phyloP scores from a whole-genome alignment of 2,329 filamentous ascomycete species.

The Talaromyces sp. region DNA sequence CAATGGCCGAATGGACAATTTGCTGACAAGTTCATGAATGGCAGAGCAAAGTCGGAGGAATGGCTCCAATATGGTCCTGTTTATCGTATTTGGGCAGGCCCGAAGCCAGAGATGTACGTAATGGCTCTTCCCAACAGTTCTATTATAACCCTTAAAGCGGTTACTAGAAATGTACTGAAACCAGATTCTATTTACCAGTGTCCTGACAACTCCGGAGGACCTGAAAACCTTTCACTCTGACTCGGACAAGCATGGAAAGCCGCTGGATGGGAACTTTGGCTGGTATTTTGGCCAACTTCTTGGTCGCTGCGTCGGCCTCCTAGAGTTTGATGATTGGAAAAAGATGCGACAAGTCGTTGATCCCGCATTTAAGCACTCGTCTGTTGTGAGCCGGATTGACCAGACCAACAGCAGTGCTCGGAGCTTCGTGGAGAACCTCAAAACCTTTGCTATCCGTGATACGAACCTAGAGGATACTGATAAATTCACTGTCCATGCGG shows the following conservation, averaged over 20 bases:
- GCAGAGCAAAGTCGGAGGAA: conserved; percentile 29
- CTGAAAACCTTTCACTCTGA: background rate
- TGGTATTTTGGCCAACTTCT: conserved; percentile 3
- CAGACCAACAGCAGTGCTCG: no score
- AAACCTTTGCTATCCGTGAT: no score
- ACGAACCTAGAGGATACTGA: background rate
- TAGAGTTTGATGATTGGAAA: background rate
- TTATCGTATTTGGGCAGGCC: conserved; percentile 42
- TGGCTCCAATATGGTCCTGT: conserved; percentile 37
- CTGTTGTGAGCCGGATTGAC: no score
- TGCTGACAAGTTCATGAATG: conserved; percentile 41
- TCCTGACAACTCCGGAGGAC: background rate
- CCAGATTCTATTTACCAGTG: background rate
- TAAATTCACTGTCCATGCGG: background rate
- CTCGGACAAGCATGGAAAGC: background rate
- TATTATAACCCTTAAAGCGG: no score
- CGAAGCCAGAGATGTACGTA: conserved; percentile 40
- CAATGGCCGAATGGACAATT: conserved; percentile 41
- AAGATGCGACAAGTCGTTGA: background rate
- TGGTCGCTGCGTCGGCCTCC: background rate
- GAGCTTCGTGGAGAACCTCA: no score
- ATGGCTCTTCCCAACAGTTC: conserved; percentile 12
- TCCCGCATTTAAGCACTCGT: no score
- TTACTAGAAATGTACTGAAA: no score
- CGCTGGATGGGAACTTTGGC: background rate